These are phyloP conservation scores for Coniochaeta sp. DNA, from an alignment of 2,329 filamentous ascomycete genomes.

Conservation along the genomic window DNA sequence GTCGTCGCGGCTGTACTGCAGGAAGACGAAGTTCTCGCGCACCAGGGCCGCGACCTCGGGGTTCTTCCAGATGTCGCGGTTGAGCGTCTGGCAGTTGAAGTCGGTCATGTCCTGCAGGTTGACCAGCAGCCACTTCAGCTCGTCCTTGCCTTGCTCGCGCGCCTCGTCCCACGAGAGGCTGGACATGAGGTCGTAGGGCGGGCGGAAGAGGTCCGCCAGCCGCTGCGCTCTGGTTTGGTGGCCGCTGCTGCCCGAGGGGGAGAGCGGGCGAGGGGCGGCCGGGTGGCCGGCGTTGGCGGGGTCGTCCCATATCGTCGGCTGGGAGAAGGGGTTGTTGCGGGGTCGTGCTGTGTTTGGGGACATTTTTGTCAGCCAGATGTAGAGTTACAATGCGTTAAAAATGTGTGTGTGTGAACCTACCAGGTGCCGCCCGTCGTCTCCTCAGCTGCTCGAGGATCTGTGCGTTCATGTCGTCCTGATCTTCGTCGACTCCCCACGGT, in stretches of 20 bases:
- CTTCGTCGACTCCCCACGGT: constrained; percentile 44
- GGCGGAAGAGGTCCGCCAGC: constrained; percentile 86
- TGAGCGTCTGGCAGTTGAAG: constrained; percentile 90
- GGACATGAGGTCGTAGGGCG: constrained; percentile 85
- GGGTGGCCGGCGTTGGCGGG: not conserved
- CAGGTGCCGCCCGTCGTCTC: constrained; percentile 23
- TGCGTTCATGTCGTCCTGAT: constrained; percentile 48
- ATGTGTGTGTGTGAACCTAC: not conserved
- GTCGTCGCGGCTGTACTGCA: constrained; percentile 89
- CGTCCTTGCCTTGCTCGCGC: constrained; percentile 75
- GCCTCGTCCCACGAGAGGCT: constrained; percentile 76
- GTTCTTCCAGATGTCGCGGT: constrained; percentile 95
- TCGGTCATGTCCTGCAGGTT: constrained; percentile 91
- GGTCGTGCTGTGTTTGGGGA: constrained; percentile 6
- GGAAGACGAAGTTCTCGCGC: constrained; percentile 87
- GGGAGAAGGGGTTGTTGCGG: constrained; percentile 28
- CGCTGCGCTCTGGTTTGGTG: constrained; percentile 64
- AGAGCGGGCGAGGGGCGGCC: constrained; percentile 15
- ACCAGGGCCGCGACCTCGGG: constrained; percentile 69
- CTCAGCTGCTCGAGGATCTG: constrained; percentile 61
- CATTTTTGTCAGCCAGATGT: not conserved
- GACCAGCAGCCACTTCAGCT: constrained; percentile 89
- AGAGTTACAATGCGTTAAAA: not conserved
- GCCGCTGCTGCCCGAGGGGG: constrained; percentile 19
- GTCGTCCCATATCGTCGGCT: constrained; percentile 29